Base-by-base conservation (phyloP, 495 filamentous ascomycete species). In the Thermothielavioides terrestris region DNA sequence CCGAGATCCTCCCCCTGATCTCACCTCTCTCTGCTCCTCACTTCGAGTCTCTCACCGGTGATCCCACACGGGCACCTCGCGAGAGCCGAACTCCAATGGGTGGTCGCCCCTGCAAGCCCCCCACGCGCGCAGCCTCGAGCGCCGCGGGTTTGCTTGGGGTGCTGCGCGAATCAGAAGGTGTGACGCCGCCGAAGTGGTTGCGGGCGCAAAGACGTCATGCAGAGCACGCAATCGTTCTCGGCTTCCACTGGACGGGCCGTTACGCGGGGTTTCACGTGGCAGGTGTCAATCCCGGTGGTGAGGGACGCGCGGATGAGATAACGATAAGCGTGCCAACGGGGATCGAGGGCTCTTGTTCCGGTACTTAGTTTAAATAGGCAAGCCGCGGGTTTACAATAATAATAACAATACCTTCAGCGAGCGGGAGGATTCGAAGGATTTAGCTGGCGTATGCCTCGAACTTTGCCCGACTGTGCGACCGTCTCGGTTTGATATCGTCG, bases 171-270 rank as follows among this genome's bases (percentile, higher is more conserved):
- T 53, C 49, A 46, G 50, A 46, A 14, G 14, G 8, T 23, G 30
- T 42, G 50, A 46, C 26, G 46, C 12, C 17, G 45, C 30, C 15
- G 18, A 37, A n/a, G 4, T 27, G 47, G 25, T 9, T 31, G 43
- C 18, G 20, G 42, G 46, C 18, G 48, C 23, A 27, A 55, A 60
- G 62, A 54, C 59, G 61, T 58, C 57, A 62, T 58, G 38, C 40
- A 58, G 34, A 57, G 60, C 62, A 65, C 57, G 62, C 60, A 58
- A 65, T 59, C 57, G 46, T 41, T 31, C 46, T 25, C n/a, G 15
- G 43, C 32, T 53, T 38, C 45, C 32, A 58, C 46, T 60, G 59
- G 59, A 42, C 48, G 50, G 25, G 25, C 27, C 18, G 40, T 23
- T 34, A 37, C 28, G 27, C 37, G 48, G 39, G 38, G 31, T 17